Evolutionary conservation across 192 early-diverging fungal species (phyloP).

Genomic region (Coemansia javaensis): DNA sequence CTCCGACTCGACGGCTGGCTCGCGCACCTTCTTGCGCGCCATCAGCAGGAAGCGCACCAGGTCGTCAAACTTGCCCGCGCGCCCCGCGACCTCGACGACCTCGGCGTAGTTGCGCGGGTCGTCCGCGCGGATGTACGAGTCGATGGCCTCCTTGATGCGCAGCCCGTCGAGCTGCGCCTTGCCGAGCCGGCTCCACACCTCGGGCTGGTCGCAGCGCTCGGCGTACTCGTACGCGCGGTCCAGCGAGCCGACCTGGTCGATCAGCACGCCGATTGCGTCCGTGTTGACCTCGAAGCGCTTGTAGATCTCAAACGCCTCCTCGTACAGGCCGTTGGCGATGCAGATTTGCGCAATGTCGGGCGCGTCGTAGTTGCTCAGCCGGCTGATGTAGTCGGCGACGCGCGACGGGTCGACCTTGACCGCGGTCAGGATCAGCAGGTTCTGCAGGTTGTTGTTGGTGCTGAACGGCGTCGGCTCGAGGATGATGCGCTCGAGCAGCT

Average conservation of each 20-base stretch:
- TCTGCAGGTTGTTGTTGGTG: constrained; percentile 96
- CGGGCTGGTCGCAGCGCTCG: constrained; percentile 82
- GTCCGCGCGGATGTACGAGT: constrained; percentile 95
- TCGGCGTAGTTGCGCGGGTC: constrained; percentile 86
- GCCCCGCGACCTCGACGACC: constrained; percentile 75
- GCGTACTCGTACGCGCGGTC: constrained; percentile 97
- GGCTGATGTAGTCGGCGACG: constrained; percentile 95
- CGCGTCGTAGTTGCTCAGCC: constrained; percentile 94
- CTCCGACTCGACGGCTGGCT: constrained; percentile 94
- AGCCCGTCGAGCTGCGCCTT: constrained; percentile 90
- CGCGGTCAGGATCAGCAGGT: constrained; percentile 95
- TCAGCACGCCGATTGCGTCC: constrained; percentile 85
- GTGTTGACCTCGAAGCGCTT: constrained; percentile 89
- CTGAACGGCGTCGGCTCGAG: constrained; percentile 88
- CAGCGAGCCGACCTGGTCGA: constrained; percentile 87
- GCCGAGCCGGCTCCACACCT: constrained; percentile 93
- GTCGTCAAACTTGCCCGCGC: constrained; percentile 89
- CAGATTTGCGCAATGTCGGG: constrained; percentile 97
- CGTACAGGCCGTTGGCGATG: constrained; percentile 79
- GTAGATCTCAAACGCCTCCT: constrained; percentile 97
- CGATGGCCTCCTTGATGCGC: constrained; percentile 92
- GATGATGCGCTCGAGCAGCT: constrained; percentile 94
- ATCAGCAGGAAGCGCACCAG: constrained; percentile 90
- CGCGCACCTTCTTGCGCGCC: constrained; percentile 93
- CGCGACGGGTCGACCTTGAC: constrained; percentile 88